Evolutionary conservation across 371 early-diverging fungal species (phyloP), one percentile per base, ranked within the genome.

Genomic region (Haplosporangium sp.): DNA sequence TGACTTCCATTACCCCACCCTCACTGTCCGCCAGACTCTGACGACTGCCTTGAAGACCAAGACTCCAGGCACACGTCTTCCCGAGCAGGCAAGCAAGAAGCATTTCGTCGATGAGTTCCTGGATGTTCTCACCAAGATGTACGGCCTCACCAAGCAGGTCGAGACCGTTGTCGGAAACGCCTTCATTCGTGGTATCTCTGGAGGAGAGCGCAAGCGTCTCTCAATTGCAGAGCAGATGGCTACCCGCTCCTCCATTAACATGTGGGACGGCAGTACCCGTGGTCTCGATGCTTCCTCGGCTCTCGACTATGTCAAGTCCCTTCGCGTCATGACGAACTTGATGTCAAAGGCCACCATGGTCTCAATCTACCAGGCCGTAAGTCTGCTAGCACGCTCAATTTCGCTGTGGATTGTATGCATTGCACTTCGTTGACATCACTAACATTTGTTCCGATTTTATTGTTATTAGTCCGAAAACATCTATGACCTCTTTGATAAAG

Each of bases 221-320:
- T 88, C 91, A 0, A 94, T 96, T 67, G 96, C 94, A 23, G 92
- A 92, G 81, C 94, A 96, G 83, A 90, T 97, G 66, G 89, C 95
- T 1, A 88, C 93, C 2, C 83, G 83, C 23, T 91, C 92, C 41
- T 77, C 89, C 7, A 83, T 95, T 65, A 89, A 92, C 62, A 87
- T 94, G 70, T 92, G 95, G 88, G 96, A 97, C 68, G 95, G 94
- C 38, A 91, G 94, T 41, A 95, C 95, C 1, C 90, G 92, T 66
- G 97, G 98, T 62, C 84, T 98, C 29, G 99, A 98, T 83, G 90
- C 95, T 12, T 91, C 94, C 46, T 95, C 94, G 20, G 95, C 98
- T 18, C 84, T 94, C 0, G 93, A 94, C 74, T 92, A 92, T 64
- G 84, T 89, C 37, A 84, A 89, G 41, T 87, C 90, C 6, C 81